Evolutionary conservation across 2,329 filamentous ascomycete genomes (phyloP).

Genomic region (Fusarium illudens): DNA sequence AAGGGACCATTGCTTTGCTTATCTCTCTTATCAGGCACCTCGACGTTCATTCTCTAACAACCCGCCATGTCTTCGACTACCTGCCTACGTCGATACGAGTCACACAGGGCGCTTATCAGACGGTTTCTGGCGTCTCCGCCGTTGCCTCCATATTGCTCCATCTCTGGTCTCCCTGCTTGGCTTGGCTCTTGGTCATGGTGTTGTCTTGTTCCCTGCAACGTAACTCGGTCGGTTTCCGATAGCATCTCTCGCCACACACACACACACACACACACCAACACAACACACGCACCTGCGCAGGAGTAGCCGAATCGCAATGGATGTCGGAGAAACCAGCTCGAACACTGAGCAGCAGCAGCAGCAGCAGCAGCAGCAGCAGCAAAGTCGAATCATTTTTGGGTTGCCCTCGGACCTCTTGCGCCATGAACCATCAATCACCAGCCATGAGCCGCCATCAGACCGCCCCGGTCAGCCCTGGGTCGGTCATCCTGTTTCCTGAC

Average conservation of each 20-base stretch:
- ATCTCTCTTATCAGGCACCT: constrained; percentile 26
- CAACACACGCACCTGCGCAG: constrained; percentile 11
- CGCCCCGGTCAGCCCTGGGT: constrained; percentile 7
- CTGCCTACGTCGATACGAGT: constrained; percentile 9
- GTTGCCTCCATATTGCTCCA: not conserved
- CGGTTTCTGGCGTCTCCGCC: constrained; percentile 7
- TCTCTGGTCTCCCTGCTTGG: not conserved
- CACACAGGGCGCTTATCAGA: constrained; percentile 30
- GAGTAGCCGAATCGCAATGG: not conserved
- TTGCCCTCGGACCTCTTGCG: constrained; percentile 18
- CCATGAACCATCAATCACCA: constrained; percentile 24
- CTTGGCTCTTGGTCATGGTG: not conserved
- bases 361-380: no score
- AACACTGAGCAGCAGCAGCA: constrained; percentile 16
- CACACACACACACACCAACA: no score
- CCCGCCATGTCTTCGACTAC: constrained; percentile 17
- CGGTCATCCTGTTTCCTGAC: constrained; percentile 10
- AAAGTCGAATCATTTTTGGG: constrained; percentile 5
- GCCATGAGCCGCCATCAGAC: constrained; percentile 27
- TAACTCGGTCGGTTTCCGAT: constrained; percentile 37
- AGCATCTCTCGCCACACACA: constrained; percentile 23
- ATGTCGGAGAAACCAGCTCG: constrained; percentile 13
- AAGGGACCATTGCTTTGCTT: constrained; percentile 8
- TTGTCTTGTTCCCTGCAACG: constrained; percentile 11
- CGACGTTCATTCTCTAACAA: constrained; percentile 5